A percentile compares a stretch with the other conserved stretches of the same genome.
phyloP scores from a whole-genome alignment of 2,329 filamentous ascomycete genomes.

The Penicillium sp. region DNA sequence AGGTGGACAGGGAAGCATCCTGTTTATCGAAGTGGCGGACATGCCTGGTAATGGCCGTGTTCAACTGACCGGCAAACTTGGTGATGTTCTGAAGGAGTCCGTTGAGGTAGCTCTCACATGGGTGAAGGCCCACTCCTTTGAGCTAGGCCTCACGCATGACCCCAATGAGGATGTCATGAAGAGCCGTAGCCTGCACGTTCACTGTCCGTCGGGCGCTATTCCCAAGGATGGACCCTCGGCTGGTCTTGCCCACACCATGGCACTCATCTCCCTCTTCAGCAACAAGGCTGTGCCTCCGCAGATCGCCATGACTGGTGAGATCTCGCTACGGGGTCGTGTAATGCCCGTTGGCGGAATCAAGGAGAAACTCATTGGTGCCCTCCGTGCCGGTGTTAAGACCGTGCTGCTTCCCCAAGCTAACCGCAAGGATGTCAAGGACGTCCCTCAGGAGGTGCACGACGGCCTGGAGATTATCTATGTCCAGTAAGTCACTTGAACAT shows the following conservation, averaged over 20 bases:
- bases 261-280: slow-evolving; percentile 85
- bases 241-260: slow-evolving; percentile 90
- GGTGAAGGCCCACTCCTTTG: slow-evolving; percentile 95
- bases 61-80: slow-evolving; percentile 93
- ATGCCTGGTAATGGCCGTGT: slow-evolving; percentile 93
- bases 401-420: slow-evolving; percentile 87
- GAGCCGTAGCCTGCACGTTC: slow-evolving; percentile 88
- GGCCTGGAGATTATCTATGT: slow-evolving; percentile 89
- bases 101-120: slow-evolving; percentile 95
- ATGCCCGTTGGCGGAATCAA: slow-evolving; percentile 97
- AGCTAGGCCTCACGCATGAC: slow-evolving; percentile 78
- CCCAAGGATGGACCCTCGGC: slow-evolving; percentile 87
- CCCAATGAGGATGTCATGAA: slow-evolving; percentile 93
- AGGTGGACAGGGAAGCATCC: slow-evolving; percentile 89
- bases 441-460: slow-evolving; percentile 84
- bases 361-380: slow-evolving; percentile 94
- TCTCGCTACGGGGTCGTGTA: slow-evolving; percentile 81
- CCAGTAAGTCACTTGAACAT: slow-evolving; percentile 57
- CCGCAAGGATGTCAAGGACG: slow-evolving; percentile 85
- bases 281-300: slow-evolving; percentile 84
- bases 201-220: slow-evolving; percentile 91
- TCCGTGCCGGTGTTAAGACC: slow-evolving; percentile 90
- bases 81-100: slow-evolving; percentile 94
- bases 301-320: slow-evolving; percentile 87
- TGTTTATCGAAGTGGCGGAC: slow-evolving; percentile 97